Conservation (phyloP, 345 rosid species). For the Lepidium sativum region DNA sequence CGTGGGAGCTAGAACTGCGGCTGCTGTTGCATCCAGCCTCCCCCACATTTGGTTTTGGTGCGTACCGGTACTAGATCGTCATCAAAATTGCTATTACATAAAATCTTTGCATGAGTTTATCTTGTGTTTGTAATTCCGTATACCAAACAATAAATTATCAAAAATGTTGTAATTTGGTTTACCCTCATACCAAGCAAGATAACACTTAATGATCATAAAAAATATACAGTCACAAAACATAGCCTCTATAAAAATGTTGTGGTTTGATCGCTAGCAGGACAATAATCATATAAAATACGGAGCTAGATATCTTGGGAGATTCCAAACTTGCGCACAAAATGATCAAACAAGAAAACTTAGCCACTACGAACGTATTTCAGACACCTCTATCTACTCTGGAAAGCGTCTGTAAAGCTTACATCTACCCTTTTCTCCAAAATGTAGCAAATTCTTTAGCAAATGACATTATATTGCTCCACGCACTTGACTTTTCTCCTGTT, state of each 20-base stretch:
- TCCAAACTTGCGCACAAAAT: neutral
- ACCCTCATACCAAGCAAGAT: neutral
- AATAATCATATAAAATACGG: neutral
- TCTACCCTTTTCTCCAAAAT: constrained; percentile 16
- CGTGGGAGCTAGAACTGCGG: constrained; percentile 62
- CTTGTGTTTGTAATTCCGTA: neutral
- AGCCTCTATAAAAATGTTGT: neutral
- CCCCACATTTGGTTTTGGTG: neutral
- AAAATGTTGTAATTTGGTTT: neutral
- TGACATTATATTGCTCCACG: constrained; percentile 26
- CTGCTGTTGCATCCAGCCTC: neutral
- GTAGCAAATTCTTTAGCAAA: constrained; percentile 10
- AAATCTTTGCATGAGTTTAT: neutral
- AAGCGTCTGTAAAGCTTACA: neutral
- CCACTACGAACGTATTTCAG: neutral
- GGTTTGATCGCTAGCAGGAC: neutral
- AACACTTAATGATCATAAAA: no score
- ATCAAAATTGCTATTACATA: neutral
- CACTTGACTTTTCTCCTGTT: constrained; percentile 7
- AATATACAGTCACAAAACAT: neutral
- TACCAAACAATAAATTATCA: neutral
- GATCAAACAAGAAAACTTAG: neutral
- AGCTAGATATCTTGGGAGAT: neutral
- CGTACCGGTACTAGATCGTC: neutral
- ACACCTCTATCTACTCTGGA: neutral